phyloP scores from a whole-genome alignment of 345 rosid genomes.

The Dipteronia sinensis region DNA sequence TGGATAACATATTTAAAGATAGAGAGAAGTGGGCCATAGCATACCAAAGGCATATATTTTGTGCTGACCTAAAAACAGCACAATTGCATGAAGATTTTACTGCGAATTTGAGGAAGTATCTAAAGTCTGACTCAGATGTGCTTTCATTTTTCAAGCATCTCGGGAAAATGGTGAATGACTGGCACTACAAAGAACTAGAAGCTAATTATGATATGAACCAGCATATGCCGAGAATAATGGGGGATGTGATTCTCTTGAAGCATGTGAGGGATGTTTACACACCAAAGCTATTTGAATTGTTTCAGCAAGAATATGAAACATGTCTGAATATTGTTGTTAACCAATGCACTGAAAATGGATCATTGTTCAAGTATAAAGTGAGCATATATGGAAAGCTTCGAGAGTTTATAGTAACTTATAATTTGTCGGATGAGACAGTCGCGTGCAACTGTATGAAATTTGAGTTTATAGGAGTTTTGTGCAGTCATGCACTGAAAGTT shows the following conservation, averaged over 20 bases:
- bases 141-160: constrained; percentile 34
- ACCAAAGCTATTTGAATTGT: constrained; percentile 35
- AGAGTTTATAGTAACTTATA: constrained; percentile 25
- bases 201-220: constrained; percentile 37
- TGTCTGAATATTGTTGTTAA: constrained; percentile 34
- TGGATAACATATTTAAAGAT: constrained; percentile 28
- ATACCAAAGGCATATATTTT: constrained; percentile 35
- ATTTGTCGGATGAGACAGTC: constrained; percentile 23
- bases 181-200: constrained; percentile 39
- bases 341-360: constrained; percentile 24
- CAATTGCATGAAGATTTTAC: constrained; percentile 26
- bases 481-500: constrained; percentile 38
- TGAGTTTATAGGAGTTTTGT: constrained; percentile 40
- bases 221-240: constrained; percentile 30
- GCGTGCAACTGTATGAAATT: constrained; percentile 37
- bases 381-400: constrained; percentile 23
- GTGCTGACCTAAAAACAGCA: constrained; percentile 27
- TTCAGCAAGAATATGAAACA: constrained; percentile 33
- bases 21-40: constrained; percentile 42
- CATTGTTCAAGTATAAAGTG: constrained; percentile 29
- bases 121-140: constrained; percentile 33
- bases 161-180: constrained; percentile 29
- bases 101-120: constrained; percentile 29
- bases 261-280: constrained; percentile 30
- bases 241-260: constrained; percentile 37